Evolutionary conservation across 768 basidiomycete genomes (phyloP), one percentile per base, ranked within the genome.

Genomic region (Hygrocybe punicea): DNA sequence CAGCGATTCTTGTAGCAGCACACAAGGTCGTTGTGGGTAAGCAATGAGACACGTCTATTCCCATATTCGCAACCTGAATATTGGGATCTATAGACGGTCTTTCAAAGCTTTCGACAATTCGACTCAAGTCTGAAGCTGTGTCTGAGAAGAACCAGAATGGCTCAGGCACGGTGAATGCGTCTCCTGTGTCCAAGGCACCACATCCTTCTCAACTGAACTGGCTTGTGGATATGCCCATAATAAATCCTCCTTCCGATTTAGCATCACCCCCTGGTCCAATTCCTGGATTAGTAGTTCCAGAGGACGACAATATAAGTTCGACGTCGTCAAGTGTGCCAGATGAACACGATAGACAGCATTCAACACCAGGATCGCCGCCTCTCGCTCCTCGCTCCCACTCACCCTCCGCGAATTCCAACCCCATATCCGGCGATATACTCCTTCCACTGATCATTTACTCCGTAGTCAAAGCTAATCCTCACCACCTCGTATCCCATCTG

Each of bases 401-500:
- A 37, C 14, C 58, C 16, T 49, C 62, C 14, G 57, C 66, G 40
- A 66, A 69, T 9, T 67, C 77, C 1, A 85, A 82, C 1, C 83
- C 82, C 4, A 84, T 89, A 3, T 90, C 88, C 0, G 91, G 93
- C 1, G 96, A 98, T 65, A 81, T 97, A 40, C 86, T 99, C 39
- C 81, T 99, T 14, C 96, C 96, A 0, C 73, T 98, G 58, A 85
- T 98, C 69, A 99, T 98, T 48, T 97, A 89, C 66, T 85, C 93
- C 1, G 92, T 97, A 39, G 94, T 98, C 64, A 93, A 92, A 69
- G 79, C 91, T 11, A 98, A 98, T 67, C 96, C 96, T 1, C 78
- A 85, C 1, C 86, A 84, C 57, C 80, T 98, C 0, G 76, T 94
- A 61, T 78, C 90, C 63, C 80, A 86, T 74, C 66, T 95, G 59